A percentile compares a stretch with the other conserved stretches of the same genome.
phyloP scores from a whole-genome alignment of 495 filamentous ascomycete species.

The Cercophora samala region DNA sequence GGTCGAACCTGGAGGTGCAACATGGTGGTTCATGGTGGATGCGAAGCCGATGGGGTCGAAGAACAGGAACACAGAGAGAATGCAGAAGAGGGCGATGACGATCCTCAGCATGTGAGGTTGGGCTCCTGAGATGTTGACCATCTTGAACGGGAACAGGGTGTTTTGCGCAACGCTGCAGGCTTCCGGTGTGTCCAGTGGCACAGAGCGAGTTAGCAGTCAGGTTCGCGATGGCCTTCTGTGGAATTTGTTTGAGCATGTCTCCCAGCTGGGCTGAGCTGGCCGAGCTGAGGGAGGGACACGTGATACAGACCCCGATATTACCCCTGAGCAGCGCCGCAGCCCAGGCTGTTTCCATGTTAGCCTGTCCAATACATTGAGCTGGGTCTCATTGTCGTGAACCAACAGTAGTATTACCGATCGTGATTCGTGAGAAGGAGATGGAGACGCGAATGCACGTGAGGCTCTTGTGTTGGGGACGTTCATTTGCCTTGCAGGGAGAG shows the following conservation, averaged over 20 bases:
- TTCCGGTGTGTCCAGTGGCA: background rate
- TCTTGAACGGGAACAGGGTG: background rate
- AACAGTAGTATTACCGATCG: no score
- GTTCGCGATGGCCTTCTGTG: background rate
- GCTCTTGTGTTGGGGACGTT: background rate
- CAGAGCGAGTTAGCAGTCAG: background rate
- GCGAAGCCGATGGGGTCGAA: constrained; percentile 27
- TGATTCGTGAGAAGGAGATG: no score
- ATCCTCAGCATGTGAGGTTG: constrained; percentile 18
- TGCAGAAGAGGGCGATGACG: constrained; percentile 7
- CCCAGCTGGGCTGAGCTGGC: background rate
- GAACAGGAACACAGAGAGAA: constrained; percentile 20
- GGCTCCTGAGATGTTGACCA: constrained; percentile 9
- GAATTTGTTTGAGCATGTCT: background rate
- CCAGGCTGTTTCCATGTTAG: background rate
- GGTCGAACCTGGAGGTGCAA: background rate
- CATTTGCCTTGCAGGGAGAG: no score
- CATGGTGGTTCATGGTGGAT: constrained; percentile 7
- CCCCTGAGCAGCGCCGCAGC: background rate
- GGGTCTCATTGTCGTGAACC: background rate
- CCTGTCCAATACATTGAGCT: background rate
- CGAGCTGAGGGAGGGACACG: background rate
- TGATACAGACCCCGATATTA: background rate
- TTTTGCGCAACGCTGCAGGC: background rate
- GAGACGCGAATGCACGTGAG: background rate